These are phyloP conservation scores for Paraconiothyrium brasiliense DNA, from an alignment of 2,329 filamentous ascomycete genomes.

Conservation along the genomic window DNA sequence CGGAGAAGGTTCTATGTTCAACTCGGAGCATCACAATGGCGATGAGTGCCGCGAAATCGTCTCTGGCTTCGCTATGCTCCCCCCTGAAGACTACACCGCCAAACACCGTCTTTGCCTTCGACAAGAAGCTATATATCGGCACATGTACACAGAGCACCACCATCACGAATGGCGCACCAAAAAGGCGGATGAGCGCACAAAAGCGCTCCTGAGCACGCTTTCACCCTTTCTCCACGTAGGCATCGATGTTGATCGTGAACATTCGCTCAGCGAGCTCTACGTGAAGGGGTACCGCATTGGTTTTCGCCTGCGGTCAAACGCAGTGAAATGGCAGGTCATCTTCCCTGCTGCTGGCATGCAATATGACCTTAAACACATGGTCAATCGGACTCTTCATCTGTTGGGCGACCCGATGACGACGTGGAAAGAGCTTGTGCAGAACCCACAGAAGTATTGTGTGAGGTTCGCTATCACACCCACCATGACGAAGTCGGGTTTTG, in stretches of 20 bases:
- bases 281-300: slow-evolving; percentile 34
- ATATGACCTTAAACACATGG: slow-evolving; percentile 24
- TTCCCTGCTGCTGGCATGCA: slow-evolving; percentile 23
- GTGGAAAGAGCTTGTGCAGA: slow-evolving; percentile 16
- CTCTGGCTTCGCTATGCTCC: slow-evolving; percentile 15
- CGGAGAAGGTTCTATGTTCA: slow-evolving; percentile 24
- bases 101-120: slow-evolving; percentile 23
- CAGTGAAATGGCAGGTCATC: slow-evolving; percentile 27
- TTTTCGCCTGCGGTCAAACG: slow-evolving; percentile 31
- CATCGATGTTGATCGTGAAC: slow-evolving; percentile 19
- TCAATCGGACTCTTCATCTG: slow-evolving; percentile 31
- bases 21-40: slow-evolving; percentile 20
- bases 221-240: slow-evolving; percentile 9
- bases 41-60: slow-evolving; percentile 18
- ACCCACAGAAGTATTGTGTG: slow-evolving; percentile 23
- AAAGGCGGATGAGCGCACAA: slow-evolving; percentile 15
- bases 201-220: slow-evolving; percentile 15
- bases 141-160: slow-evolving; percentile 21
- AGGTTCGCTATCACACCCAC: slow-evolving; percentile 30
- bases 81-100: neutral
- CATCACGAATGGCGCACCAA: slow-evolving; percentile 24
- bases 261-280: slow-evolving; percentile 28
- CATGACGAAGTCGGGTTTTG: slow-evolving; percentile 23
- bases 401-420: slow-evolving; percentile 26
- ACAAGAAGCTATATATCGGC: slow-evolving; percentile 27